These are phyloP conservation scores for Vicia villosa DNA, from an alignment of 306 rosid genomes.

Conservation along the genomic window DNA sequence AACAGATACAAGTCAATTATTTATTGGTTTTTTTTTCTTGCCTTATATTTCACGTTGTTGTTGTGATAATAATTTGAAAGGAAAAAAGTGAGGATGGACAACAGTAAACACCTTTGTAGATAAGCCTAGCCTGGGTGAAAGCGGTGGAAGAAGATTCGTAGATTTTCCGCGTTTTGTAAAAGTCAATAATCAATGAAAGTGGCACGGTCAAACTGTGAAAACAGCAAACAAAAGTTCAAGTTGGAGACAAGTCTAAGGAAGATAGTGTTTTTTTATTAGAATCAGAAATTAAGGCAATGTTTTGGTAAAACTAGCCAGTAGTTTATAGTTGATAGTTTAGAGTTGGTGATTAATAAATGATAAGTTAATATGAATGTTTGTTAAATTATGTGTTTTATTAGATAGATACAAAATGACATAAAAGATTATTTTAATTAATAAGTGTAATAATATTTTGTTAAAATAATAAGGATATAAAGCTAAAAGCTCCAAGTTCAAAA, in stretches of 20 bases:
- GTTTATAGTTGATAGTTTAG: too few relatives aligned
- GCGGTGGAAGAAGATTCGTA: conserved; percentile 12
- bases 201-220: not conserved
- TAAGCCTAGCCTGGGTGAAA: conserved; percentile 36
- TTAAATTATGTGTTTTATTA: too few relatives aligned
- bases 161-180: conserved; percentile 43
- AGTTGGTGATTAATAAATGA: too few relatives aligned
- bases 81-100: not conserved
- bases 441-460: too few relatives aligned
- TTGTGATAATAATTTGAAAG: not conserved
- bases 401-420: too few relatives aligned
- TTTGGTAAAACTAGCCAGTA: too few relatives aligned
- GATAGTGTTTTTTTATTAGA: too few relatives aligned
- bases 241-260: not conserved
- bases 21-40: not conserved
- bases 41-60: not conserved
- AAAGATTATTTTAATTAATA: too few relatives aligned
- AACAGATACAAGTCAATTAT: not conserved
- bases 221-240: not conserved
- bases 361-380: too few relatives aligned
- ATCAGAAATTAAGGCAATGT: too few relatives aligned
- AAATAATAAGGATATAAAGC: too few relatives aligned
- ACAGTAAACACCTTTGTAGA: conserved; percentile 16
- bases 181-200: conserved; percentile 42
- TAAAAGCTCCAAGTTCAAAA: too few relatives aligned